Evolutionary conservation across 2,329 filamentous ascomycete genomes (phyloP), one percentile per base, ranked within the genome.

Genomic region (Neurospora sp.): DNA sequence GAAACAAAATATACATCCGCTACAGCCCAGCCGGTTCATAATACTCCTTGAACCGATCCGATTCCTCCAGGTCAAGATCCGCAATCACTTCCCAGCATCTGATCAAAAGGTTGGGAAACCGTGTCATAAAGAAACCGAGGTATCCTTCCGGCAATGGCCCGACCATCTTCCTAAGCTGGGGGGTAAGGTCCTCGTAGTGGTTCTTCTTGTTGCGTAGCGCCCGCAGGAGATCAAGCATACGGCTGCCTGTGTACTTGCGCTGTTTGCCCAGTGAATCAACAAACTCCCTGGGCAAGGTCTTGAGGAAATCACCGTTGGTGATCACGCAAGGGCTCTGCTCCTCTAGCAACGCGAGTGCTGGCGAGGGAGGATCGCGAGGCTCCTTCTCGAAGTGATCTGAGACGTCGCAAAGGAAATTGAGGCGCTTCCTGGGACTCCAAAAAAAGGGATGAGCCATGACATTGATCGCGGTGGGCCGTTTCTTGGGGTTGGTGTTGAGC

Each of bases 301-400:
- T 88, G 57, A 97, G 83, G 79, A 98, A 99, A 78, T 97, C 93
- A 67, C 87, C 86, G 17, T 86, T 85, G 15, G 52, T 62, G 36
- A 87, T 87, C 23, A 88, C 84, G 6, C 82, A 77, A 0, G 81
- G 76, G 0, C 86, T 87, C 72, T 84, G 83, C 0, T 75, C 75
- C 77, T 89, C 88, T 4, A 90, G 85, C 71, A 87, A 85, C 6
- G 81, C 76, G 0, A 98, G 85, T 0, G 89, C 85, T 0, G 82
- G 78, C 0, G 92, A 94, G 0, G 92, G 92, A 0, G 93, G 92
- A 66, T 97, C 93, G 37, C 93, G 89, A 0, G 89, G 88, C 78
- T 98, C 95, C 74, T 96, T 92, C 79, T 99, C 96, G 77, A 97
- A 98, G 78, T 97, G 92, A 78, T 99, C 96, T 0, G 93, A 97